Conservation (phyloP, 371 early-diverging fungal species). For the Synchytrium microbalum region DNA sequence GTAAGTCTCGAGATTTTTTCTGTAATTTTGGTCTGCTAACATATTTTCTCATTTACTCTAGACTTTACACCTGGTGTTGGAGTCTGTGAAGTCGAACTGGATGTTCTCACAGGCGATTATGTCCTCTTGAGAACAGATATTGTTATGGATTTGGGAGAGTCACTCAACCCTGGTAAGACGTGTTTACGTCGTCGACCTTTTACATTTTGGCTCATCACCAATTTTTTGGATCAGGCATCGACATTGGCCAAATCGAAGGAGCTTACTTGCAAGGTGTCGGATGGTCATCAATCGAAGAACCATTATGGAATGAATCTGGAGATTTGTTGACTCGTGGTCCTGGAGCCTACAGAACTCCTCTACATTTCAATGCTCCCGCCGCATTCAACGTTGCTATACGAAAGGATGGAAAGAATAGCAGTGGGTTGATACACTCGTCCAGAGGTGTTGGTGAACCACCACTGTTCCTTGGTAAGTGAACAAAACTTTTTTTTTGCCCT, state of each 20-base stretch:
- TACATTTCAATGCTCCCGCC: constrained; percentile 63
- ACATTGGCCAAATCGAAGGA: constrained; percentile 56
- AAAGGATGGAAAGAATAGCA: constrained; percentile 46
- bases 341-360: constrained; percentile 72
- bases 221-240: neutral
- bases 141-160: constrained; percentile 64
- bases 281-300: constrained; percentile 67
- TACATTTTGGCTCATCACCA: neutral
- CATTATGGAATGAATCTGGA: constrained; percentile 46
- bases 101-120: constrained; percentile 66
- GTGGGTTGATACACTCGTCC: constrained; percentile 57
- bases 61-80: constrained; percentile 68
- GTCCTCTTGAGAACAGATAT: constrained; percentile 57
- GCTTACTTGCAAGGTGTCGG: constrained; percentile 72
- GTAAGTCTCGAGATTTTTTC: constrained; percentile 71
- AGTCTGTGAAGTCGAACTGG: constrained; percentile 67
- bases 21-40: neutral
- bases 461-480: constrained; percentile 54
- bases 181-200: neutral
- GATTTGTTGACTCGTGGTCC: constrained; percentile 64
- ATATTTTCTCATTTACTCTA: constrained; percentile 5
- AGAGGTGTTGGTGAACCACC: constrained; percentile 83
- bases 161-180: constrained; percentile 55
- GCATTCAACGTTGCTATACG: constrained; percentile 60
- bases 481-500: too few species aligned